Conservation (phyloP, 1,139 yeast species). For the Taphrina communis region DNA sequence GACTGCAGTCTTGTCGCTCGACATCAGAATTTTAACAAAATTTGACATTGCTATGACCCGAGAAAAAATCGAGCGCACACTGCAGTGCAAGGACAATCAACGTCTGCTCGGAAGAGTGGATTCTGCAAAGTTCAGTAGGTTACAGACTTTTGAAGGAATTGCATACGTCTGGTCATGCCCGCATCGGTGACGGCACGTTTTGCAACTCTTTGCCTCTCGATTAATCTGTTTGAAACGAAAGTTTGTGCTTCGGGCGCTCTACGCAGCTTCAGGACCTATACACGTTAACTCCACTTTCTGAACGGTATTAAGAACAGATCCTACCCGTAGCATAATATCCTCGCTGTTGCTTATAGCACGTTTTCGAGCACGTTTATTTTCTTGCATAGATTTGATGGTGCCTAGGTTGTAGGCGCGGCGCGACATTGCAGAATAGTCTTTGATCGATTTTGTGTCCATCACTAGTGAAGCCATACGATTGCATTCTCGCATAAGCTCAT, state of each 20-base stretch:
- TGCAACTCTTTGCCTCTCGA: not conserved
- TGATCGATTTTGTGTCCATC: slow-evolving; percentile 44
- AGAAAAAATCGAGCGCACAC: too few species aligned
- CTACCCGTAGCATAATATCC: slow-evolving; percentile 32
- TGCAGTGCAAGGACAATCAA: too few species aligned
- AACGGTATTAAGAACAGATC: not conserved
- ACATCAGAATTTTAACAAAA: too few species aligned
- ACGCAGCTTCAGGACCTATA: slow-evolving; percentile 4
- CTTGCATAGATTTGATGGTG: slow-evolving; percentile 55
- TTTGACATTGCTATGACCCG: too few species aligned
- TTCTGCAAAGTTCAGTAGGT: not conserved
- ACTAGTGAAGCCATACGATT: slow-evolving; percentile 51
- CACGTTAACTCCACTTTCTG: not conserved
- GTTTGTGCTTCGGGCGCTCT: not conserved
- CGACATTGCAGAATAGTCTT: slow-evolving; percentile 58
- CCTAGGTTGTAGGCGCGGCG: slow-evolving; percentile 73
- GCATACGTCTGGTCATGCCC: slow-evolving; percentile 21
- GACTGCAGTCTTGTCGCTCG: too few species aligned
- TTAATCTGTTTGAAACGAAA: not conserved
- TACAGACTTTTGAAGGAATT: not conserved
- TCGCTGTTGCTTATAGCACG: slow-evolving; percentile 27
- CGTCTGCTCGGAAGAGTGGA: not conserved
- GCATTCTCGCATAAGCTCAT: slow-evolving; percentile 57
- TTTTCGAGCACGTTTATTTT: slow-evolving; percentile 13
- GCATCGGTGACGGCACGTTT: slow-evolving; percentile 8